Conservation (phyloP, 2,329 filamentous ascomycete genomes). For the Alternaria brassicae region DNA sequence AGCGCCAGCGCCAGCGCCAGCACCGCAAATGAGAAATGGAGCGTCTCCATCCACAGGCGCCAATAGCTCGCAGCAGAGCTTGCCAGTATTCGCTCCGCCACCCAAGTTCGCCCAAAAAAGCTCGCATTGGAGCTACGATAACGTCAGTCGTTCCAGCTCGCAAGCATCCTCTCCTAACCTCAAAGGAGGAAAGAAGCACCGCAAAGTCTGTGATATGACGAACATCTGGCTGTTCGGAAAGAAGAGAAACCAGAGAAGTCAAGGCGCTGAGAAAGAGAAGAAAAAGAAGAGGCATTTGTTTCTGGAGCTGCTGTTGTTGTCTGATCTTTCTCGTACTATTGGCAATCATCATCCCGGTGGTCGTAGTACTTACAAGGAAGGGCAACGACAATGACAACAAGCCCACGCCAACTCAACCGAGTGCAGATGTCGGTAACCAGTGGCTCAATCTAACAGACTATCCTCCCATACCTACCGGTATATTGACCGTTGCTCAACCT, state of each 20-base stretch:
- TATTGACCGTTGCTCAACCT: conserved; percentile 78
- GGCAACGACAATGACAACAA: conserved; percentile 46
- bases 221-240: conserved; percentile 32
- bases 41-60: conserved; percentile 16
- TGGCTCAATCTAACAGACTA: conserved; percentile 90
- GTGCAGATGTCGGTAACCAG: conserved; percentile 21
- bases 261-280: conserved; percentile 36
- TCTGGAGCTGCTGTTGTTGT: conserved; percentile 48
- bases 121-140: conserved; percentile 37
- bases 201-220: conserved; percentile 41
- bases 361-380: conserved; percentile 45
- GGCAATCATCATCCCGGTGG: conserved; percentile 51
- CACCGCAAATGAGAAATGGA: conserved; percentile 19
- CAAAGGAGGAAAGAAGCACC: conserved; percentile 39
- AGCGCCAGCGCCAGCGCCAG: conserved; percentile 29
- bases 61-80: conserved; percentile 23
- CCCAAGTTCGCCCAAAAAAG: conserved; percentile 35
- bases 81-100: conserved; percentile 44
- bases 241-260: conserved; percentile 22
- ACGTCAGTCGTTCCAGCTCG: conserved; percentile 37
- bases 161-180: conserved; percentile 29
- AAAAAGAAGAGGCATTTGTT: conserved; percentile 42
- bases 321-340: conserved; percentile 45
- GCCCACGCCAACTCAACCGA: conserved; percentile 25
- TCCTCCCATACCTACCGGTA: conserved; percentile 84